Base-by-base conservation (phyloP, 1,284 basidiomycete genomes). In the Exobasidium rhododendri region DNA sequence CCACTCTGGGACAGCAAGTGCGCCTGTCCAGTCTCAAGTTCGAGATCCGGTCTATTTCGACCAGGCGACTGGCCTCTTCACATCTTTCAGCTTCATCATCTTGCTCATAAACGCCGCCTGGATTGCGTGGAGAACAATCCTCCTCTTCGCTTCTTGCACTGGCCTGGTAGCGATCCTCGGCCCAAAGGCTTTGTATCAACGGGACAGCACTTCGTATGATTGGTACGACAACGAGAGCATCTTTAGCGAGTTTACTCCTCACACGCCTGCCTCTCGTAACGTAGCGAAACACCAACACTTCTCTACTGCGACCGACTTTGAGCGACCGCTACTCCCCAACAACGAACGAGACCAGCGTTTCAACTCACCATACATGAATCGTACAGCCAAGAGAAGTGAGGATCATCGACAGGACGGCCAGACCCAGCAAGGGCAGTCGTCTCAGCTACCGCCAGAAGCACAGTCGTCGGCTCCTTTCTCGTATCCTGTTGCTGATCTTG, bases 41-140 rank as follows among this genome's bases (percentile, higher is more conserved):
- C 44, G 71, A 20, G 71, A 73, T 50, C n/a, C 45, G 2, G 43
- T 28, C 43, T 73, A 67, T 55, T 73, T 73, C 31, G 24, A 63
- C 5, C 30, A 29, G n/a, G 22, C 43, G 14, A 56, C 61, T 4
- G 56, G 62, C 17, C 45, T 59, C 2, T 55, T 73, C 30, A 68
- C 58, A 0, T 62, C 44, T 26, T 73, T 63, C 26, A 59, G 63
- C 1, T 71, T 61, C 47, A 56, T 73, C 49, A 29, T 71, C 13
- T 56, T 73, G 43, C 50, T 67, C 14, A 56, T 73, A 28, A 67
- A 71, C 24, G 61, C 63, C 11, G 52, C 58, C 24, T 73, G 71
- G 71, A 59, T 61, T 29, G 65, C 67, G 2, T 73, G 70, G 70
- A 65, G 67, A 46, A 31, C 66, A n/a, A 45, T 59, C 11, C 30